Evolutionary conservation across 805 yeast genomes (phyloP).

Genomic region (Zygosaccharomyces bisporus): DNA sequence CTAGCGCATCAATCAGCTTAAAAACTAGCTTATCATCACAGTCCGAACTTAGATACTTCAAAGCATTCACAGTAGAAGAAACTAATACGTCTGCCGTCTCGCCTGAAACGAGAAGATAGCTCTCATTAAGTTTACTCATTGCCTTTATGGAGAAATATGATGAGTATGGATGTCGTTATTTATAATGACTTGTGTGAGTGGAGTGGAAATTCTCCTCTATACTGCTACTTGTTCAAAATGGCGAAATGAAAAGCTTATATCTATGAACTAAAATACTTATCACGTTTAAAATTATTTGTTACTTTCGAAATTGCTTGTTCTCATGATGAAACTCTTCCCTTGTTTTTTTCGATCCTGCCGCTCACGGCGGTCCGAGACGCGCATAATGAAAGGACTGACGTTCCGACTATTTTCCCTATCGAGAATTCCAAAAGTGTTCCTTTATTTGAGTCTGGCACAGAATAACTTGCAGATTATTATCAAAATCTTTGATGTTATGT

Average conservation of each 20-base stretch:
- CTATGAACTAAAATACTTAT: background rate
- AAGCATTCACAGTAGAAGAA: conserved; percentile 7
- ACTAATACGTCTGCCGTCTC: conserved; percentile 10
- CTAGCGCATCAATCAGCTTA: conserved; percentile 11
- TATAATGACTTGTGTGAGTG: no score
- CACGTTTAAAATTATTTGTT: no score
- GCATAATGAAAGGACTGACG: background rate
- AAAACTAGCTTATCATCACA: conserved; percentile 7
- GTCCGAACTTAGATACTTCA: conserved; percentile 4
- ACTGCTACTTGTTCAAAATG: background rate
- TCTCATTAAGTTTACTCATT: conserved; percentile 6
- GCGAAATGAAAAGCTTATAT: background rate
- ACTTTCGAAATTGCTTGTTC: background rate
- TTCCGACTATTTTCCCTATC: no score
- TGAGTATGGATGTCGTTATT: background rate
- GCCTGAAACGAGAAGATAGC: conserved; percentile 4
- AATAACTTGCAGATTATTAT: no score
- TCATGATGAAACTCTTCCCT: conserved; percentile 7
- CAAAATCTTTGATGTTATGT: no score
- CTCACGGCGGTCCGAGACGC: conserved; percentile 5
- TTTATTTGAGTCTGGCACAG: no score
- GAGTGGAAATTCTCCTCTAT: no score
- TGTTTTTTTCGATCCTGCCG: conserved; percentile 1
- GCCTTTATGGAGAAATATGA: background rate
- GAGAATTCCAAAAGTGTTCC: no score